phyloP scores from a whole-genome alignment of 2,329 filamentous ascomycete genomes.

The Lachnellula arida region DNA sequence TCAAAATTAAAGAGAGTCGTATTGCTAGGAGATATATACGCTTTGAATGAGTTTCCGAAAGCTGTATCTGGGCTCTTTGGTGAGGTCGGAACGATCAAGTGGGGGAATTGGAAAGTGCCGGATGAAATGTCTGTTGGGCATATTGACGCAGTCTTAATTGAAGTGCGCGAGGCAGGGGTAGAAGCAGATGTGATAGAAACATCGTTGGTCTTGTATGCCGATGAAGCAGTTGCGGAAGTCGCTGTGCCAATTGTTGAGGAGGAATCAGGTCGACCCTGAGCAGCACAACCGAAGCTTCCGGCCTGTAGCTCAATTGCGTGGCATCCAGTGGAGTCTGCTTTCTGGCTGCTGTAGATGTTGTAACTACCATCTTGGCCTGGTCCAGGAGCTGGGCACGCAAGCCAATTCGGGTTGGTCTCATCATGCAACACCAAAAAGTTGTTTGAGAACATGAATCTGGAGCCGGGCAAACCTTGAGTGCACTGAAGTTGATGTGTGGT shows the following conservation, averaged over 20 bases:
- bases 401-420: slow-evolving; percentile 15
- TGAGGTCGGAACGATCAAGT: slow-evolving; percentile 29
- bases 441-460: slow-evolving; percentile 20
- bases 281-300: slow-evolving; percentile 24
- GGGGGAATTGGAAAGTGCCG: slow-evolving; percentile 23
- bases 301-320: slow-evolving; percentile 20
- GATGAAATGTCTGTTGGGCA: slow-evolving; percentile 24
- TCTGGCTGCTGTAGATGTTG: slow-evolving; percentile 22
- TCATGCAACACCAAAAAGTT: slow-evolving; percentile 19
- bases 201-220: not conserved
- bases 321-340: slow-evolving; percentile 23
- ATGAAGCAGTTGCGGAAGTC: not conserved
- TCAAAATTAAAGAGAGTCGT: slow-evolving; percentile 30
- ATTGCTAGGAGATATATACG: slow-evolving; percentile 24
- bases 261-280: slow-evolving; percentile 13
- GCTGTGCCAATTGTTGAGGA: not conserved
- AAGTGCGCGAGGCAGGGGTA: not conserved
- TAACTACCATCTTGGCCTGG: slow-evolving; percentile 26
- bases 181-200: not conserved
- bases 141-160: not conserved
- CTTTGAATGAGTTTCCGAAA: slow-evolving; percentile 20
- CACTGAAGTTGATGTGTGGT: slow-evolving; percentile 25
- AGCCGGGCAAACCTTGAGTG: slow-evolving; percentile 9
- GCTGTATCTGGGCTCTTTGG: slow-evolving; percentile 12
- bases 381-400: slow-evolving; percentile 25